phyloP scores from a whole-genome alignment of 768 basidiomycete genomes.

The Lentinula guzmanii region DNA sequence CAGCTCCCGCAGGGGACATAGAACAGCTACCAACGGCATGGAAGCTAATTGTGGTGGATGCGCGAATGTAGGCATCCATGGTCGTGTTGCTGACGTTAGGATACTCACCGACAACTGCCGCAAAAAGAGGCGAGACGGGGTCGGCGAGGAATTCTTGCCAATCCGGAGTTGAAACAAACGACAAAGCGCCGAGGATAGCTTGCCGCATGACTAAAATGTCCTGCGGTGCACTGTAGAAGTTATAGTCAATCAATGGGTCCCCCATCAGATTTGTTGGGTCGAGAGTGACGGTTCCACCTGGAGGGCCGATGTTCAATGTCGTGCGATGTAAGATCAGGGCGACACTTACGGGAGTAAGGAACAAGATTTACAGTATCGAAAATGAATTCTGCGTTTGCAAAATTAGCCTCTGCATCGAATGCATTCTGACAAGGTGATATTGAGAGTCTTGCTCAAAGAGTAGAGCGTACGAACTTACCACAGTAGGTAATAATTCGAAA shows the following conservation, averaged over 20 bases:
- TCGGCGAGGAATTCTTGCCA: slow-evolving; percentile 22
- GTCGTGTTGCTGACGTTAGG: neutral
- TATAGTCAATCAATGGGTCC: slow-evolving; percentile 21
- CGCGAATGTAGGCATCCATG: slow-evolving; percentile 6
- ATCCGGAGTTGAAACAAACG: slow-evolving; percentile 20
- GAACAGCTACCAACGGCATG: slow-evolving; percentile 11
- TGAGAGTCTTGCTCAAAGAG: neutral
- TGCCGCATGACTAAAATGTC: slow-evolving; percentile 21
- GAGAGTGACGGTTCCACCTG: slow-evolving; percentile 21
- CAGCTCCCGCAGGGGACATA: slow-evolving; percentile 11
- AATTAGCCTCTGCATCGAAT: neutral
- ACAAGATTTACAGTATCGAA: neutral
- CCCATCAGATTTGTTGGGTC: slow-evolving; percentile 19
- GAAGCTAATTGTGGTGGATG: slow-evolving; percentile 4
- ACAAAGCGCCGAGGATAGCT: slow-evolving; percentile 16
- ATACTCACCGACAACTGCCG: neutral
- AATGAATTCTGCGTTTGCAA: neutral
- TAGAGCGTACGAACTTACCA: neutral
- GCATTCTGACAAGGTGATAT: neutral
- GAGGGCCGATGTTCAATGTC: too few species aligned
- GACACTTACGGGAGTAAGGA: slow-evolving; percentile 9
- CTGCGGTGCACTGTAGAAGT: slow-evolving; percentile 11
- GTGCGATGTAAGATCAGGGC: neutral
- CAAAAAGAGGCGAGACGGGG: slow-evolving; percentile 6
- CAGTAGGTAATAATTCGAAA: slow-evolving; percentile 19